Conservation (phyloP, 1,139 yeast genomes). For the Nakaseomyces uthaithaninus region DNA sequence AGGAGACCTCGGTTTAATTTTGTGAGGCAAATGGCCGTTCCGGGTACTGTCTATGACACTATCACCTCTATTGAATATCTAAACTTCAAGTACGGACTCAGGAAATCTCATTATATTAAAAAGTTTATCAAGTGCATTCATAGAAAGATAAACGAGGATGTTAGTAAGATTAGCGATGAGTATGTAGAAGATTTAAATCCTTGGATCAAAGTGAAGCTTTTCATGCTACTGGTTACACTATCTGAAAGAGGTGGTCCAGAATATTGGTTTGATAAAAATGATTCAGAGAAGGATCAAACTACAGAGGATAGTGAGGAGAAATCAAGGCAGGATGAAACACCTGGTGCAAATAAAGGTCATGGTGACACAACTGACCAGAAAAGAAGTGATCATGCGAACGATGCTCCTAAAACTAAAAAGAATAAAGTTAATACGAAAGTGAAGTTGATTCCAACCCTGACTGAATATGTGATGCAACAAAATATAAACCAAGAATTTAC, state of each 20-base stretch:
- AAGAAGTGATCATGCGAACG: neutral
- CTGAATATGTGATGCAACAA: conserved; percentile 30
- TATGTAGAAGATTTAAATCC: conserved; percentile 21
- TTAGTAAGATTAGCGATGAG: conserved; percentile 23
- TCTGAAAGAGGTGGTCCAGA: conserved; percentile 33
- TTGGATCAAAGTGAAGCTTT: conserved; percentile 30
- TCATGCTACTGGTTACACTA: conserved; percentile 27
- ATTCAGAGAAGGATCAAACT: conserved; percentile 12
- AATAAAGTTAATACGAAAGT: neutral
- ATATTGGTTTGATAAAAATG: conserved; percentile 30
- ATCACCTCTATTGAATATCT: conserved; percentile 29
- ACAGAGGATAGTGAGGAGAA: conserved; percentile 7
- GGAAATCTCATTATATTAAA: conserved; percentile 27
- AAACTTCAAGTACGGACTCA: conserved; percentile 29
- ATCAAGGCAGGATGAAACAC: conserved; percentile 5
- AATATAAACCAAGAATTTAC: conserved; percentile 30
- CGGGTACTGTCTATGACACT: conserved; percentile 26
- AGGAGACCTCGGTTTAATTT: conserved; percentile 6
- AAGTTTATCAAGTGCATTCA: conserved; percentile 31
- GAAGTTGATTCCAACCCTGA: conserved; percentile 19
- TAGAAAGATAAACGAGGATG: conserved; percentile 27
- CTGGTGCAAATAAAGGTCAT: neutral
- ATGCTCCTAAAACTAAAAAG: neutral
- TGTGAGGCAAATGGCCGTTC: conserved; percentile 15
- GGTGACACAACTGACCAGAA: neutral